A percentile compares a stretch with the other conserved stretches of the same genome.
phyloP scores from a whole-genome alignment of 1,284 basidiomycete genomes.

The Fomitopsis pinicola region DNA sequence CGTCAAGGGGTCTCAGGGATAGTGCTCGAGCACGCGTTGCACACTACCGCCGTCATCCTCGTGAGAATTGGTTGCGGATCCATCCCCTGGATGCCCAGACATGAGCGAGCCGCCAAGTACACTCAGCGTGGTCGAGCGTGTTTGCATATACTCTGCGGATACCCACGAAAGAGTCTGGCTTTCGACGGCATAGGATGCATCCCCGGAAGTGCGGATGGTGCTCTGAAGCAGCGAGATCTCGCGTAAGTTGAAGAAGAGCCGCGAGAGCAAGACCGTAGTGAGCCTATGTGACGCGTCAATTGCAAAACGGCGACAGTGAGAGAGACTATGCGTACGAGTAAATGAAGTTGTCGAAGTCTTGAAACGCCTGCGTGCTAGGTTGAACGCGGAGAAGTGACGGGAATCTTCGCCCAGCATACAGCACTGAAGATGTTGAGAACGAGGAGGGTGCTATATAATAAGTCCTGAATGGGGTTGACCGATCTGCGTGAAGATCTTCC shows the following conservation, averaged over 20 bases:
- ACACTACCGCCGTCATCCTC: too few species aligned
- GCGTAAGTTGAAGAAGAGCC: not conserved
- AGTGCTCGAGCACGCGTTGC: too few species aligned
- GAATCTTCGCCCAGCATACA: not conserved
- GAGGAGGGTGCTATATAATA: not conserved
- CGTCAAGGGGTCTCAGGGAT: too few species aligned
- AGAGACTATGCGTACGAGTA: not conserved
- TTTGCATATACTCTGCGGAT: not conserved
- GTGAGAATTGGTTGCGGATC: too few species aligned
- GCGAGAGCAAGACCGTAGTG: not conserved
- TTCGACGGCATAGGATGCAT: not conserved
- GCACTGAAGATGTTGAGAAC: not conserved
- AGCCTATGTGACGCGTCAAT: not conserved
- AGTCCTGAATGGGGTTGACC: too few species aligned
- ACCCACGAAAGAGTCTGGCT: not conserved
- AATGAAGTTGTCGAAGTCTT: not conserved
- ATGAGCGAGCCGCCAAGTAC: not conserved
- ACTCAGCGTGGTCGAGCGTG: not conserved
- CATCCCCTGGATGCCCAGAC: too few species aligned
- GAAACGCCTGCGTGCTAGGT: not conserved
- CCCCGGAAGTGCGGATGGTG: not conserved
- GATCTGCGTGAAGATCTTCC: not conserved
- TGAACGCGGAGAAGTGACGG: not conserved
- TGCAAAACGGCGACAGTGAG: not conserved
- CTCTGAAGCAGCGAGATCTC: not conserved